phyloP scores from a whole-genome alignment of 768 basidiomycete genomes.

The Inosperma sp. region DNA sequence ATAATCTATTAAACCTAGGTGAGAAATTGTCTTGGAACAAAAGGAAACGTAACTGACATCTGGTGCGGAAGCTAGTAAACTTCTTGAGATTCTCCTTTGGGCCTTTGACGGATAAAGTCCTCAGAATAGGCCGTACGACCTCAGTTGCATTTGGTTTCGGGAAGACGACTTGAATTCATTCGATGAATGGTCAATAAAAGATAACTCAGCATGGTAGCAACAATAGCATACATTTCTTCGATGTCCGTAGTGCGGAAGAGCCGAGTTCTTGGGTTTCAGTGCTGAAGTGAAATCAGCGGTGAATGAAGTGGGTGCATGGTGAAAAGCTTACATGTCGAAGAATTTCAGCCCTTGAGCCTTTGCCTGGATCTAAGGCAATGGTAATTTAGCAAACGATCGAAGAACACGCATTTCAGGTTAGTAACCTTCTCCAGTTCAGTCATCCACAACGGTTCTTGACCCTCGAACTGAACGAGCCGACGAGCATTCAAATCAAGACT shows the following conservation, averaged over 20 bases:
- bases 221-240: slow-evolving; percentile 36
- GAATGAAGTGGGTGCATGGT: neutral
- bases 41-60: slow-evolving; percentile 45
- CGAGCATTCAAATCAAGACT: slow-evolving; percentile 65
- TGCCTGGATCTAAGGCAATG: slow-evolving; percentile 62
- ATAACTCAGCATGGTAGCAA: slow-evolving; percentile 5
- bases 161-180: slow-evolving; percentile 42
- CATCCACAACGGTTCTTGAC: slow-evolving; percentile 69
- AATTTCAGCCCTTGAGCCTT: slow-evolving; percentile 77
- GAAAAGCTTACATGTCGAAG: slow-evolving; percentile 70
- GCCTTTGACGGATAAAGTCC: slow-evolving; percentile 62
- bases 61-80: slow-evolving; percentile 69
- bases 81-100: slow-evolving; percentile 58
- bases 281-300: slow-evolving; percentile 32
- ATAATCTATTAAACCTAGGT: slow-evolving; percentile 21
- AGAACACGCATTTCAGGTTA: neutral
- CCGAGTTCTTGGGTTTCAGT: slow-evolving; percentile 71
- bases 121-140: slow-evolving; percentile 52
- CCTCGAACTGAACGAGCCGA: slow-evolving; percentile 74
- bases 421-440: slow-evolving; percentile 85
- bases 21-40: neutral
- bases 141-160: slow-evolving; percentile 58
- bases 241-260: slow-evolving; percentile 31
- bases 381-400: slow-evolving; percentile 7
- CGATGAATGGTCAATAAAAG: slow-evolving; percentile 7